These are phyloP conservation scores for Hortaea sp. DNA, from an alignment of 2,329 filamentous ascomycete species.

Conservation along the genomic window DNA sequence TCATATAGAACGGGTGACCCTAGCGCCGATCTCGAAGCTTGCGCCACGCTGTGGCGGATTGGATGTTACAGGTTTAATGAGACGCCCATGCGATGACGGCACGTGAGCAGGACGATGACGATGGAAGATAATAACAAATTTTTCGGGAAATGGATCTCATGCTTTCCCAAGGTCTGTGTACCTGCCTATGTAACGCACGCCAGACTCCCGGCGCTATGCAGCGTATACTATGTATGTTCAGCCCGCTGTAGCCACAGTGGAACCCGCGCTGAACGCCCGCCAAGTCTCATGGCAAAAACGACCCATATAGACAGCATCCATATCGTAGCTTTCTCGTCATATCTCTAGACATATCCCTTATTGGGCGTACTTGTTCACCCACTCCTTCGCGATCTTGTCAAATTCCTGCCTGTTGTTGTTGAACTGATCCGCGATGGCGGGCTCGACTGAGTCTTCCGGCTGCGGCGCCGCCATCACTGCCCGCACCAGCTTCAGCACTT, in stretches of 20 bases:
- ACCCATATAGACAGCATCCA: neutral
- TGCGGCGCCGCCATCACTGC: slow-evolving; percentile 70
- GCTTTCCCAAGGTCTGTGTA: neutral
- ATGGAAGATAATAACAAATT: neutral
- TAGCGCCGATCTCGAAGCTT: neutral
- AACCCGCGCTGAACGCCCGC: neutral
- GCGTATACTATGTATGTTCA: neutral
- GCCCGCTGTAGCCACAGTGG: neutral
- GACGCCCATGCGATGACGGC: neutral
- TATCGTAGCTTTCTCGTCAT: neutral
- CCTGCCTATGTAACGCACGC: neutral
- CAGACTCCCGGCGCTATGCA: slow-evolving; percentile 3
- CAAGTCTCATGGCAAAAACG: neutral
- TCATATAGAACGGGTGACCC: neutral
- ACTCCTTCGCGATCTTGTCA: slow-evolving; percentile 63
- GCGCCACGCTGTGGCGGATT: neutral
- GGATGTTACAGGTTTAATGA: neutral
- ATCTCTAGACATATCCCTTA: slow-evolving; percentile 5
- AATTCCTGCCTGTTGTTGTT: slow-evolving; percentile 57
- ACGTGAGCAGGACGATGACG: neutral
- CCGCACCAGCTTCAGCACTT: slow-evolving; percentile 67
- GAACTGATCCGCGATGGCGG: slow-evolving; percentile 76
- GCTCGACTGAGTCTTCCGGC: slow-evolving; percentile 82
- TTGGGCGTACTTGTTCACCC: slow-evolving; percentile 62
- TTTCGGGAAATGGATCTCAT: neutral